Evolutionary conservation across 1,284 basidiomycete species (phyloP), one percentile per base, ranked within the genome.

Genomic region (Pascua sp.): DNA sequence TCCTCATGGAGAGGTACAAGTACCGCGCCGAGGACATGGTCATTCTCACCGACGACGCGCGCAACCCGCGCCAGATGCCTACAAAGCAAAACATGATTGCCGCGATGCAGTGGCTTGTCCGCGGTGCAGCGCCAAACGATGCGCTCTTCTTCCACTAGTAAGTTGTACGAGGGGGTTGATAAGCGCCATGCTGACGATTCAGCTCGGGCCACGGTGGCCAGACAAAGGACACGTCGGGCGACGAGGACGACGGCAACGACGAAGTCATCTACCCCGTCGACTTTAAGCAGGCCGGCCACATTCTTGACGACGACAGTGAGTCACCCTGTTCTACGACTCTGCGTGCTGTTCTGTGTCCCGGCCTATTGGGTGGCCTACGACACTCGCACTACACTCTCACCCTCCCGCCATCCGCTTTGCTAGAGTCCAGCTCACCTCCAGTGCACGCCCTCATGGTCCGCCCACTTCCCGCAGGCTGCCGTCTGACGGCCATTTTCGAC

Each of bases 21-120:
- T 96, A 94, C 76, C 84, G 82, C 57, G 71, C 79, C 43, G 85
- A 89, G 15, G 90, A 95, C 71, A 91, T 95, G 56, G 90, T 95
- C n/a, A 81, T 87, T 63, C 81, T 96, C 44, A 90, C 61, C 13
- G 93, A 96, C 68, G 85, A 91, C 67, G 72, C 84, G 3, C 69
- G 67, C 11, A 82, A 89, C 67, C 82, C 82, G 10, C 81, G 84
- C 47, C 82, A 85, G 69, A 77, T 79, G 37, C 92, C 92, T 0
- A 94, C 90, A 0, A 81, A 79, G 62, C 81, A 81, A n/a, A 96
- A 96, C 70, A 94, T 96, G 48, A 85, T 90, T 11, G 74, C 80
- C 55, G 91, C 86, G 1, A 93, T 94, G 89, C 82, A 85, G 62
- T 96, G 93, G 92, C 83, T 96, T n/a, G 89, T 93, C 9, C 77